Base-by-base conservation (phyloP, 1,139 yeast genomes). In the Protomyces pachydermus region DNA sequence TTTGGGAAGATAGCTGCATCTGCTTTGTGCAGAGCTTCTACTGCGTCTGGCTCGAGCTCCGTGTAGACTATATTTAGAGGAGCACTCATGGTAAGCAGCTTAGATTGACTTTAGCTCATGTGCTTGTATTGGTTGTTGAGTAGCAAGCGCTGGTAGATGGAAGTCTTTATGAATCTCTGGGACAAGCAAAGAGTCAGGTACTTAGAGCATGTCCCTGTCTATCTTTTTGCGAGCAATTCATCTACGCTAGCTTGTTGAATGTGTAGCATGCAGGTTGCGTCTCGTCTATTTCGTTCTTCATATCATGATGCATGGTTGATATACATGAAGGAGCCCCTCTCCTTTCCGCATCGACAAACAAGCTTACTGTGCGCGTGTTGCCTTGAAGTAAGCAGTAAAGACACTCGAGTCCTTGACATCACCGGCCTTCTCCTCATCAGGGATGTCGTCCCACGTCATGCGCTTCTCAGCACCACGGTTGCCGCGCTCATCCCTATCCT, bases 401-500 rank as follows among this genome's bases (percentile, higher is more conserved):
- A 64, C 64, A 20, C 56, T 23, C 23, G 60, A 50, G 34, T 55
- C 48, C 45, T 45, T 53, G 45, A 67, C 28, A 18, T 69, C 70
- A 28, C 69, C 70, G 25, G 62, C 56, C 48, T 66, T 69, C 20
- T 67, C 68, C 35, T 55, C 60, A 34, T 45, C 58, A 8, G 68
- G 52, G 51, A 69, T 68, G 25, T 73, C 75, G 8, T 67, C 68
- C 75, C 76, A 74, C 32, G 68, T 69, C 25, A 65, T 63, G 42
- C 72, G 70, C 56, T 65, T 62, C 60, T 67, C 66, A n/a, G 70
- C 69, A 50, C 68, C 67, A 14, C 77, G 70, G 32, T 77, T 70
- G 1, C 88, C 88, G 56, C 88, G 75, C 60, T 76, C 77, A 20
- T 70, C 71, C 67, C 84, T 78, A 64, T 78, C 81, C 5, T 68